Base-by-base conservation (phyloP, 768 basidiomycete genomes). In the Mycena rosella region DNA sequence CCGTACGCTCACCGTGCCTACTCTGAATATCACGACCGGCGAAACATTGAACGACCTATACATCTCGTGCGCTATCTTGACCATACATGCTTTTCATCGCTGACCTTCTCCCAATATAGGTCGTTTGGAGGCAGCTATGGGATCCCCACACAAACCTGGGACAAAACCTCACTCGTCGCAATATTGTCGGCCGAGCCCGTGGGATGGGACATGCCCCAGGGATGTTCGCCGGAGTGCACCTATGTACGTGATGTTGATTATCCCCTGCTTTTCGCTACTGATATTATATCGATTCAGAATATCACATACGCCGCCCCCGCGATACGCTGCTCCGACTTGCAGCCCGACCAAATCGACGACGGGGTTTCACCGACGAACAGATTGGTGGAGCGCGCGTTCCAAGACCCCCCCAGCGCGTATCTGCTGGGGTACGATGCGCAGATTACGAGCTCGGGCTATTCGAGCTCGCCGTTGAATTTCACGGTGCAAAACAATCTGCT, bases 271-370 rank as follows among this genome's bases (percentile, higher is more conserved):
- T n/a, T n/a, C n/a, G n/a, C n/a, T n/a, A n/a, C n/a, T n/a, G n/a
- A n/a, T n/a, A n/a, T n/a, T n/a, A n/a, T n/a, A n/a, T n/a, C n/a
- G n/a, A n/a, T n/a, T n/a, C n/a, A n/a, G n/a, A 22, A 58, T 34
- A 40, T 68, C 36, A 68, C 67, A 9, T 68, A 68, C 34, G 7
- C 13, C 10, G 67, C 67, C 6, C 67, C 67, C 2, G 67, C 60
- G 20, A 27, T 68, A 1, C 61, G 24, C 4, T 68, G 59, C 60
- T 24, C 53, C 13, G 65, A 67, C 24, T 18, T 67, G 32, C 45
- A 22, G 24, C 59, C 65, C 10, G 27, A 42, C 52, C 52, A 60
- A 42, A 67, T 67, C 24, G 18, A 5, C n/a, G 65, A 67, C 29
- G 54, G 40, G 5, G n/a, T 61, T 5, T 2, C 2, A 3, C 26